Evolutionary conservation across 2,329 filamentous ascomycete species (phyloP), one percentile per base, ranked within the genome.

Genomic region (Thermomyces lanuginosus): DNA sequence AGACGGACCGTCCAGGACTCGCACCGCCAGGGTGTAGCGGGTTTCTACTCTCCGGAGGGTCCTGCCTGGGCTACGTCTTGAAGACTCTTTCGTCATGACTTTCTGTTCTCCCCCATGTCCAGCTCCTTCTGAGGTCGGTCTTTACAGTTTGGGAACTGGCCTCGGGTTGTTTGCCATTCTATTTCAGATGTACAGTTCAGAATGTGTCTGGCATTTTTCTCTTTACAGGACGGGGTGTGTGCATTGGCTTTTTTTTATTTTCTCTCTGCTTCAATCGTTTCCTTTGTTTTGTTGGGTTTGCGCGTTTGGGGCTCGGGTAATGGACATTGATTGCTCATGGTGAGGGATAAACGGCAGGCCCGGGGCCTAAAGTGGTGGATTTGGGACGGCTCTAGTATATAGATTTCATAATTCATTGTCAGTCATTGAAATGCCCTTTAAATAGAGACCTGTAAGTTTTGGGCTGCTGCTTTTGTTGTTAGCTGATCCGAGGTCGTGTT

Each of bases 121-220:
- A 15, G 22, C 11, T 24, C n/a, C 4, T 9, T 18, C 9, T 16
- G 4, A 16, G 8, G 14, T 19, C 7, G 14, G 11, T 17, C 10
- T 13, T 4, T 5, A 21, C 21, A 4, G 15, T 13, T 16, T 4
- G 16, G 8, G 11, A 23, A 11, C 9, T 12, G 8, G 13, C 9
- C 4, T 22, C 12, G 26, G 11, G 11, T 13, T n/a, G 16, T 16
- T 11, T 16, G 22, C 15, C 24, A 8, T 22, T 10, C 33, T 23
- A 26, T 35, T 30, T 22, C 23, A n/a, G 16, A 8, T 33, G 13
- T 26, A 34, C 36, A 35, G 33, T 35, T 29, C 33, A 38, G 34
- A 33, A 32, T 35, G 15, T 32, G 29, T 31, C 34, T 32, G 31
- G 31, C 31, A 30, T 21, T 34, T 29, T 28, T 16, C 32, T 31